Evolutionary conservation across 1,139 yeast species (phyloP).

Genomic region (Yamadazyma diospyri): DNA sequence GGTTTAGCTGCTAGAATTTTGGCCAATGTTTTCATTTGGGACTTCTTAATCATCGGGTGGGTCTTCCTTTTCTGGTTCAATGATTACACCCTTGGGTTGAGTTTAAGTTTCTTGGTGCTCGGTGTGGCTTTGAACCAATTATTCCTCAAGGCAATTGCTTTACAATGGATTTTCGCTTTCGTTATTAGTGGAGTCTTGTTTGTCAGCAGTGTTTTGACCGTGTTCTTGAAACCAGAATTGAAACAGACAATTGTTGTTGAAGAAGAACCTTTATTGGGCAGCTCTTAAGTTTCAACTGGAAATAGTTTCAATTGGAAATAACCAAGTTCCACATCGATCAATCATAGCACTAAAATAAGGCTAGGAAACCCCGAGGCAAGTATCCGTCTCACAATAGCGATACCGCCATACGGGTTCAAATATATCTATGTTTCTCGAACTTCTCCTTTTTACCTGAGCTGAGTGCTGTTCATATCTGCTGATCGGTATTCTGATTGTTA

Average conservation of each 20-base stretch:
- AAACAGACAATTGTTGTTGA: constrained; percentile 14
- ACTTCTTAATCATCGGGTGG: constrained; percentile 64
- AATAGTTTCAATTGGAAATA: no score
- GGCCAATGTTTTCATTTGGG: constrained; percentile 77
- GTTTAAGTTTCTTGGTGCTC: constrained; percentile 53
- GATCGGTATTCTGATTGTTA: no score
- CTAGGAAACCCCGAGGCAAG: no score
- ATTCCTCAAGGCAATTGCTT: constrained; percentile 62
- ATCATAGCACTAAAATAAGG: no score
- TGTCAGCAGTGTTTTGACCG: constrained; percentile 43
- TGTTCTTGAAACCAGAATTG: constrained; percentile 24
- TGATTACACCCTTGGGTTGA: constrained; percentile 70
- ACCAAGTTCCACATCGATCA: no score
- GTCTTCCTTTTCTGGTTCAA: constrained; percentile 54
- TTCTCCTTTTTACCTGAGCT: no score
- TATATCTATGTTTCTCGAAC: no score
- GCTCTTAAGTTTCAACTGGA: background rate
- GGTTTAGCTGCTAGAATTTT: constrained; percentile 60
- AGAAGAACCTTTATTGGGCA: constrained; percentile 22
- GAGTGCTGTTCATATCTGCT: no score
- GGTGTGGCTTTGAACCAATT: constrained; percentile 72
- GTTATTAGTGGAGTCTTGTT: constrained; percentile 55
- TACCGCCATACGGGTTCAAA: no score
- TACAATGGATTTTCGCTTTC: constrained; percentile 84
- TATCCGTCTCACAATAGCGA: no score